These are phyloP conservation scores for Pyrus bretschneideri DNA, from an alignment of 306 rosid species.

Conservation along the genomic window DNA sequence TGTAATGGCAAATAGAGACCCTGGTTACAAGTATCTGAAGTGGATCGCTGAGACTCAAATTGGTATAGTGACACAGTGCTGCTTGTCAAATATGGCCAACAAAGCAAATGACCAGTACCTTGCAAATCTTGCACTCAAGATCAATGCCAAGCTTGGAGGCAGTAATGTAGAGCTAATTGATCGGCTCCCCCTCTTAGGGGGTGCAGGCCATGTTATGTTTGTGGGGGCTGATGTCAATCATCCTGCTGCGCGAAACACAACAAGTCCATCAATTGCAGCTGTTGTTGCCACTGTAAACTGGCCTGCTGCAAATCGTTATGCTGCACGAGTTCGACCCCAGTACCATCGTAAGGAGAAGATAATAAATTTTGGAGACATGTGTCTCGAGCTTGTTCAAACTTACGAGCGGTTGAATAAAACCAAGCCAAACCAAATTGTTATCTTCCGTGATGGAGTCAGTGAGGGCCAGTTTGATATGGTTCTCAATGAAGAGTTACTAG, in stretches of 20 bases:
- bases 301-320: slow-evolving; percentile 82
- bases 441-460: slow-evolving; percentile 79
- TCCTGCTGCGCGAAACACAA: slow-evolving; percentile 38
- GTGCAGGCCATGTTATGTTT: slow-evolving; percentile 58
- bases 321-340: slow-evolving; percentile 58
- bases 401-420: slow-evolving; percentile 37
- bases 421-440: slow-evolving; percentile 45
- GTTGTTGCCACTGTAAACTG: slow-evolving; percentile 76
- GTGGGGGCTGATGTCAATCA: slow-evolving; percentile 89
- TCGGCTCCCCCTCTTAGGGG: slow-evolving; percentile 36
- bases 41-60: slow-evolving; percentile 68
- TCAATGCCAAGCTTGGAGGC: slow-evolving; percentile 89
- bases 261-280: slow-evolving; percentile 68
- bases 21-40: slow-evolving; percentile 62
- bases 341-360: slow-evolving; percentile 46
- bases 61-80: slow-evolving; percentile 78
- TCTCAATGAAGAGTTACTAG: slow-evolving; percentile 65
- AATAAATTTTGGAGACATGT: slow-evolving; percentile 47
- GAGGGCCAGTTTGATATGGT: slow-evolving; percentile 82
- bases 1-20: slow-evolving; percentile 54
- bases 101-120: slow-evolving; percentile 46
- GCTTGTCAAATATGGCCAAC: slow-evolving; percentile 47
- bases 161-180: slow-evolving; percentile 65
- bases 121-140: slow-evolving; percentile 64
- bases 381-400: slow-evolving; percentile 54